phyloP scores from a whole-genome alignment of 2,329 filamentous ascomycete species.

The Zopfia rhizophila region DNA sequence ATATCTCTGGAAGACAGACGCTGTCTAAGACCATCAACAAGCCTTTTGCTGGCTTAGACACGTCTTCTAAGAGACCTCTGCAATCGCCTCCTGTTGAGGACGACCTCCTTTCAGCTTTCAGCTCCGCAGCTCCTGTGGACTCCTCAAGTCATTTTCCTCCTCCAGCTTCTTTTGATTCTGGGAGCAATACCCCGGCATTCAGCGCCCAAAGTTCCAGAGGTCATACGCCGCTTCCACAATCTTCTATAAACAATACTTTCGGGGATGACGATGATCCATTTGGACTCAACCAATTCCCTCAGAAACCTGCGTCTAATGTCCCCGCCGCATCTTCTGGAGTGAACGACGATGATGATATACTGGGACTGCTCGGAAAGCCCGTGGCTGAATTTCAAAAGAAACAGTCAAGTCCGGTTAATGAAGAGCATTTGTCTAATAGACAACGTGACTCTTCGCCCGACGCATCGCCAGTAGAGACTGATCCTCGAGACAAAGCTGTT shows the following conservation, averaged over 20 bases:
- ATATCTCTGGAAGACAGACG: conserved; percentile 34
- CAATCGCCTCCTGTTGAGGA: conserved; percentile 59
- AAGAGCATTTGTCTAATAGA: conserved; percentile 22
- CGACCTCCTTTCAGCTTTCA: conserved; percentile 71
- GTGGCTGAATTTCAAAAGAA: conserved; percentile 61
- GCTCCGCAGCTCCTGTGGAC: conserved; percentile 67
- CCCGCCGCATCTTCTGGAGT: conserved; percentile 28
- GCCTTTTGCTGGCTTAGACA: conserved; percentile 50
- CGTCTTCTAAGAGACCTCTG: conserved; percentile 37
- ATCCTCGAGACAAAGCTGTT: conserved; percentile 79
- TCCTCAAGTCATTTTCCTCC: conserved; percentile 69
- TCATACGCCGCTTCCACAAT: conserved; percentile 39
- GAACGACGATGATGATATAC: conserved; percentile 67
- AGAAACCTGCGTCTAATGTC: conserved; percentile 40
- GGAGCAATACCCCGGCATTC: conserved; percentile 53
- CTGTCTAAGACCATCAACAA: conserved; percentile 51
- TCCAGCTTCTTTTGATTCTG: conserved; percentile 48
- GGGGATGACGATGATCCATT: conserved; percentile 85
- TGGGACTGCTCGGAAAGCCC: conserved; percentile 69
- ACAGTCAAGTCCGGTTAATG: conserved; percentile 11
- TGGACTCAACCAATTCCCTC: conserved; percentile 74
- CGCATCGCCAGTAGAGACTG: conserved; percentile 38
- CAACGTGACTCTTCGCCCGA: conserved; percentile 23
- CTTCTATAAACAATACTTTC: conserved; percentile 44
- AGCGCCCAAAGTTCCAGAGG: conserved; percentile 37